Evolutionary conservation across 495 filamentous ascomycete species (phyloP).

Genomic region (Penicillium paradoxum): DNA sequence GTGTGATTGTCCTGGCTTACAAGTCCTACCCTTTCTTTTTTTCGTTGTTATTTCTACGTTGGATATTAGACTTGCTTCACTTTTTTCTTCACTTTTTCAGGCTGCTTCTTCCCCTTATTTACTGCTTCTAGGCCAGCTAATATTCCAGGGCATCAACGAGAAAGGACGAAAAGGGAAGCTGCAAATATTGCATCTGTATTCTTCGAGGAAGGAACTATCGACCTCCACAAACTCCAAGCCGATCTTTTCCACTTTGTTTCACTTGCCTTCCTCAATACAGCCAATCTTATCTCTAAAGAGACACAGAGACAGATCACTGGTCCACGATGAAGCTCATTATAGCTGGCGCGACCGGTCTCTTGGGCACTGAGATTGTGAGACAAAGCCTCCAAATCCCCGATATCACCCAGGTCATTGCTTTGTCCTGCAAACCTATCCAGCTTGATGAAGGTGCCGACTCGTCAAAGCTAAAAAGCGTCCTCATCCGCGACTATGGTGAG

Average conservation of each 20-base stretch:
- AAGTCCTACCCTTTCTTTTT: no score
- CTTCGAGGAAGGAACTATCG: not conserved
- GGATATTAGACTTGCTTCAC: no score
- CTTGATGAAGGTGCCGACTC: constrained; percentile 19
- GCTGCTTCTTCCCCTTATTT: no score
- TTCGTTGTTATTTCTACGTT: no score
- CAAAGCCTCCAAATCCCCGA: constrained; percentile 34
- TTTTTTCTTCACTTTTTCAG: no score
- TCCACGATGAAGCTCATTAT: constrained; percentile 49
- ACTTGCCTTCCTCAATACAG: no score
- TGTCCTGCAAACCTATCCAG: constrained; percentile 35
- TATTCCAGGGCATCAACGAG: no score
- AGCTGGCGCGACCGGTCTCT: constrained; percentile 44
- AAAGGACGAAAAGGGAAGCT: not conserved
- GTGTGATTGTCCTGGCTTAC: no score
- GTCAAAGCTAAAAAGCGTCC: constrained; percentile 38
- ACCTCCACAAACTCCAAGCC: not conserved
- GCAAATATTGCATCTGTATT: not conserved
- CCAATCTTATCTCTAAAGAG: no score
- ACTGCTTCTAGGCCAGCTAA: no score
- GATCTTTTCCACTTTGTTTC: no score
- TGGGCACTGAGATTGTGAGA: constrained; percentile 42
- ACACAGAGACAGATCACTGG: no score
- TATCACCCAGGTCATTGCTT: constrained; percentile 39
- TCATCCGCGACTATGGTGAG: constrained; percentile 35